Evolutionary conservation across 2,329 filamentous ascomycete species (phyloP), one percentile per base, ranked within the genome.

Genomic region (Colletotrichum sidae): DNA sequence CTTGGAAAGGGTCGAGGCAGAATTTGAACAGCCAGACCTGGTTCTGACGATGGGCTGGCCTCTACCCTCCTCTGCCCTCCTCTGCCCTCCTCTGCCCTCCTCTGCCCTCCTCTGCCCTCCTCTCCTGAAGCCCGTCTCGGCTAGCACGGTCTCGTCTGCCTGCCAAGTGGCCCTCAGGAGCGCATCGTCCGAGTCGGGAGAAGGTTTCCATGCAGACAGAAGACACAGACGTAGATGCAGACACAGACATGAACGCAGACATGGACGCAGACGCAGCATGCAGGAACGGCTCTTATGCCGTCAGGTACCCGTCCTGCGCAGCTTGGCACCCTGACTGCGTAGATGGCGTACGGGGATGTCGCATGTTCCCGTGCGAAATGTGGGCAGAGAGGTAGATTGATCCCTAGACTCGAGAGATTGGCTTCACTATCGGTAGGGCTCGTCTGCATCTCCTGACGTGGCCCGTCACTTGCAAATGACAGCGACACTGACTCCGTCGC

Each of bases 341-440:
- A 41, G 44, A 39, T 55, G 3, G 17, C 44, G 46, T 61, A 65
- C 58, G 51, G 57, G 51, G 46, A 60, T 65, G 38, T 15, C 52
- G 25, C 25, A 25, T 25, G 25, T 25, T 25, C 25, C 25, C 25
- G 25, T 25, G 25, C 25, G 25, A 25, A 25, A 25, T 39, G 50
- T 37, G 44, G 44, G 12, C 38, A 57, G 38, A 57, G 38, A 39
- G 11, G 50, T 55, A 52, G 51, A 65, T 61, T 65, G 39, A 25
- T 55, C 51, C 57, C 51, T 51, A 17, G 44, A 38, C 50, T 17
- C 50, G 39, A 55, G 17, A 58, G 39, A 46, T 46, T 44, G 51
- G 35, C 38, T 51, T 55, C 35, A 55, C 51, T 52, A 60, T 60
- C 51, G 56, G 51, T 51, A 61, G 50, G 57, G 57, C 57, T 57